Evolutionary conservation across 2,329 filamentous ascomycete genomes (phyloP).

Genomic region (Stemphylium lycopersici): DNA sequence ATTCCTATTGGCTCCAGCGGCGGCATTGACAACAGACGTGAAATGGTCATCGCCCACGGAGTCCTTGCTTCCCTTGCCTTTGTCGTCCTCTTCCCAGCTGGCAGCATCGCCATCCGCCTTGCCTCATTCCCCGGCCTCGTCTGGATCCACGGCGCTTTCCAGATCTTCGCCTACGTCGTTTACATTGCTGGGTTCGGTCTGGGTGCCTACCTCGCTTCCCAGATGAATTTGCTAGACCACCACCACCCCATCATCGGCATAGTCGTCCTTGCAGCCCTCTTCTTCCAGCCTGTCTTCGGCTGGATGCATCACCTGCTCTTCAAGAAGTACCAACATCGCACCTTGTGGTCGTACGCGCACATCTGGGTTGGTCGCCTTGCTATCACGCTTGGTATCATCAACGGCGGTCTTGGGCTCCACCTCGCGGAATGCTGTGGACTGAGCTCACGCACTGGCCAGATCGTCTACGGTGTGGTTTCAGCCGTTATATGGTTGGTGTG

Average conservation of each 20-base stretch:
- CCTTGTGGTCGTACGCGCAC: constrained; percentile 57
- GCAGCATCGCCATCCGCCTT: constrained; percentile 52
- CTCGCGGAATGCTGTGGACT: constrained; percentile 50
- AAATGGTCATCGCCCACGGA: constrained; percentile 53
- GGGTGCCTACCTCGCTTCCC: constrained; percentile 57
- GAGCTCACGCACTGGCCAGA: constrained; percentile 41
- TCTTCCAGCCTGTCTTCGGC: constrained; percentile 62
- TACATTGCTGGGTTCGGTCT: constrained; percentile 58
- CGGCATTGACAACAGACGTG: constrained; percentile 14
- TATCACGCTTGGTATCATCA: constrained; percentile 61
- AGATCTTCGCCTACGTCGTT: constrained; percentile 56
- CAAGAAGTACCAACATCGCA: constrained; percentile 54
- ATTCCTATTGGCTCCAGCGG: constrained; percentile 19
- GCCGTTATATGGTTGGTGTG: constrained; percentile 52
- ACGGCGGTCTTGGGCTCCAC: constrained; percentile 62
- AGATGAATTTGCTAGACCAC: constrained; percentile 44
- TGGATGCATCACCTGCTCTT: constrained; percentile 59
- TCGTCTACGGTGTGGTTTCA: constrained; percentile 59
- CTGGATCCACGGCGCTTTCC: constrained; percentile 55
- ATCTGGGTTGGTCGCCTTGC: constrained; percentile 61
- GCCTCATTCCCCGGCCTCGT: constrained; percentile 52
- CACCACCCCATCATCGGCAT: constrained; percentile 63
- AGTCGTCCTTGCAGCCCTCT: constrained; percentile 56
- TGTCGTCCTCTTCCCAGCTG: constrained; percentile 54
- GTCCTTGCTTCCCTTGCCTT: constrained; percentile 53